Evolutionary conservation across 805 yeast genomes (phyloP), one percentile per base, ranked within the genome.

Genomic region (Suhomyces kilbournensis): DNA sequence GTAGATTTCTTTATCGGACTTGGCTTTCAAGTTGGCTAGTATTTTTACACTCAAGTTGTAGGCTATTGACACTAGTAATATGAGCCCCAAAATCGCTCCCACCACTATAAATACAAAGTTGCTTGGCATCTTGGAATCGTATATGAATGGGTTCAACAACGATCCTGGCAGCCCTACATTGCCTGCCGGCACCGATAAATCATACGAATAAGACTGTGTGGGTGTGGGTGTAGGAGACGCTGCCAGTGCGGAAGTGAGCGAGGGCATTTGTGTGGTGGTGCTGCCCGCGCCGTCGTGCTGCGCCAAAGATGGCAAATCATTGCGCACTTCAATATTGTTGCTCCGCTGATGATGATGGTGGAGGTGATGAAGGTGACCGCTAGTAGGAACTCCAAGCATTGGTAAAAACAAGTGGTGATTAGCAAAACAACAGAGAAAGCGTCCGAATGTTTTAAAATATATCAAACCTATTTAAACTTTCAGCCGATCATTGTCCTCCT

Each of bases 91-190:
- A 7, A 74, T 58, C 0, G 69, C 65, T 4, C 80, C 82, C 6
- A 75, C 64, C 3, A 74, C 63, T 32, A 79, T 74, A 60, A 79
- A 78, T 19, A 78, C 74, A 12, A 79, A 60, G 20, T 76, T 74
- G 15, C 64, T 60, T 1, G 74, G 69, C 43, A 69, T 57, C 7
- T 53, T 42, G 5, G 67, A 49, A 19, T 49, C 47, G 7, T 52
- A 48, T 8, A 76, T 61, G 52, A 58, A 74, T 8, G 80, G 80
- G 47, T 74, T 69, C 7, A 35, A 19, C 15, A 47, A 7, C 12
- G 40, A 15, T 7, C 40, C 42, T 19, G 22, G 42, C n/a, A 8
- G 14, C 12, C 23, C n/a, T 1, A 32, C 38, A 7, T 43, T 43
- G 20, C 49, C 51, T 6, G 25, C 17, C 10, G 51, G 54, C n/a